phyloP scores from a whole-genome alignment of 768 basidiomycete genomes.

The Amanita thiersii region DNA sequence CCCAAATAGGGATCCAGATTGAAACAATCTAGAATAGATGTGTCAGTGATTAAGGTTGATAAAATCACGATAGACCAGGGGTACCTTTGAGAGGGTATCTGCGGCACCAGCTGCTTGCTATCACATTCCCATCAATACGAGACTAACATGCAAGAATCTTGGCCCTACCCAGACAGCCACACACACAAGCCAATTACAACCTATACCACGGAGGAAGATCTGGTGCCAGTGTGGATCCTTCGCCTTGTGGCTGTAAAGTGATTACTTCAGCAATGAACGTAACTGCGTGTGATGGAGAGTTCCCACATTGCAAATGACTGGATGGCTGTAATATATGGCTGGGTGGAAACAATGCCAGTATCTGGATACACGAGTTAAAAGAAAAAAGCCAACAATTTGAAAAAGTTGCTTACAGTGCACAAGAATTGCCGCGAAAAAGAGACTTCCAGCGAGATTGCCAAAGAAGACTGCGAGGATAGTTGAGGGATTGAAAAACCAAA shows the following conservation, averaged over 20 bases:
- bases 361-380: slow-evolving; percentile 26
- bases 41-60: neutral
- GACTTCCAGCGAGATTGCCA: slow-evolving; percentile 60
- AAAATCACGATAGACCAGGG: neutral
- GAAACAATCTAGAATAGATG: slow-evolving; percentile 36
- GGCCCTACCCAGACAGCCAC: slow-evolving; percentile 61
- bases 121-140: neutral
- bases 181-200: slow-evolving; percentile 72
- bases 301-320: slow-evolving; percentile 50
- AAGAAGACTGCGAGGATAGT: slow-evolving; percentile 43
- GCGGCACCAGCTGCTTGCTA: slow-evolving; percentile 65
- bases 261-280: neutral
- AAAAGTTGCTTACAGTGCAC: slow-evolving; percentile 46
- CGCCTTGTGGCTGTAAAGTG: slow-evolving; percentile 45
- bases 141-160: neutral
- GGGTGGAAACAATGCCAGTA: slow-evolving; percentile 47
- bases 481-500: too few relatives aligned
- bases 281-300: neutral
- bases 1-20: slow-evolving; percentile 73
- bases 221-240: slow-evolving; percentile 61
- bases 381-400: neutral
- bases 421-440: slow-evolving; percentile 63
- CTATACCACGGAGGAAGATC: slow-evolving; percentile 66
- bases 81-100: slow-evolving; percentile 63
- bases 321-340: slow-evolving; percentile 51